A percentile compares a stretch with the other conserved stretches of the same genome.
These are phyloP conservation scores for Cochlearia excelsa DNA, from an alignment of 345 rosid genomes.

Conservation along the genomic window DNA sequence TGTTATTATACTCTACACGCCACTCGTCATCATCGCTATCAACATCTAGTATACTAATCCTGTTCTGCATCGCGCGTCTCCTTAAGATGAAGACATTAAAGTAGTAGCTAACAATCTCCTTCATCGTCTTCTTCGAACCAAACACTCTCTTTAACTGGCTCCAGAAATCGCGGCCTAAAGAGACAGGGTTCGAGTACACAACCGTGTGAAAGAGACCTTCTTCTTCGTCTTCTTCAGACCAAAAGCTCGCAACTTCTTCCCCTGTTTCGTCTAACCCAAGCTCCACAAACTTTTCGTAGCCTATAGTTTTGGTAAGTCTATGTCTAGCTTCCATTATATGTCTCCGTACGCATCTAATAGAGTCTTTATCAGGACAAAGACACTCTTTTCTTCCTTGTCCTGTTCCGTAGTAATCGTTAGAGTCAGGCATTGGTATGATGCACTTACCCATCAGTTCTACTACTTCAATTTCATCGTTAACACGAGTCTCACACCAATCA, in stretches of 20 bases:
- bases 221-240: slow-evolving; percentile 58
- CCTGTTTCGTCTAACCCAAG: slow-evolving; percentile 76
- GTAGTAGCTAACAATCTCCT: slow-evolving; percentile 76
- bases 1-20: slow-evolving; percentile 40
- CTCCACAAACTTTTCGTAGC: slow-evolving; percentile 45
- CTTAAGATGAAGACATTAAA: slow-evolving; percentile 72
- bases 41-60: slow-evolving; percentile 47
- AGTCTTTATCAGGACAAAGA: slow-evolving; percentile 49
- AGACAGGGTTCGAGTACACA: slow-evolving; percentile 55
- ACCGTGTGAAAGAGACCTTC: slow-evolving; percentile 51
- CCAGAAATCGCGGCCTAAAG: slow-evolving; percentile 66
- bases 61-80: slow-evolving; percentile 69
- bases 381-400: slow-evolving; percentile 56
- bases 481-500: too few species aligned
- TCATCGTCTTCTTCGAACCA: slow-evolving; percentile 45
- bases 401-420: slow-evolving; percentile 15
- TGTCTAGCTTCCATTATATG: slow-evolving; percentile 68
- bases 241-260: slow-evolving; percentile 56
- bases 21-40: slow-evolving; percentile 85
- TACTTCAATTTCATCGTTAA: slow-evolving; percentile 31
- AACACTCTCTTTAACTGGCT: slow-evolving; percentile 44
- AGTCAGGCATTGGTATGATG: slow-evolving; percentile 56
- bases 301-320: slow-evolving; percentile 46
- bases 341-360: slow-evolving; percentile 58
- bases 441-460: slow-evolving; percentile 52